A percentile compares a stretch with the other conserved stretches of the same genome.
These are phyloP conservation scores for Pilasporangium apinafurcum DNA, from an alignment of 352 stramenopile species.

Conservation along the genomic window DNA sequence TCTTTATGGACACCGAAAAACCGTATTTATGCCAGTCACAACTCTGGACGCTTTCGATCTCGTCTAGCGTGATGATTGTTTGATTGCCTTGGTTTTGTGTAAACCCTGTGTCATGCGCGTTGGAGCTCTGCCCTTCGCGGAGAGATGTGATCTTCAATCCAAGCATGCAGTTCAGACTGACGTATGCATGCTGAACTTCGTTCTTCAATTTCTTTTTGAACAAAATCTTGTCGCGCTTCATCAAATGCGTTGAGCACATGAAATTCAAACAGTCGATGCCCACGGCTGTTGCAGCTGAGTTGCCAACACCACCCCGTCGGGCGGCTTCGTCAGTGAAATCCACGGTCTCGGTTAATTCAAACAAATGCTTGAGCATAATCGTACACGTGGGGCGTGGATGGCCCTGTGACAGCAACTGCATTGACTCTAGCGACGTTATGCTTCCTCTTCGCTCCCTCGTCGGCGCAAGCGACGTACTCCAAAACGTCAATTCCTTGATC, in stretches of 20 bases:
- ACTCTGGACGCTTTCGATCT: slow-evolving; percentile 67
- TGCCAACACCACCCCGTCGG: slow-evolving; percentile 12
- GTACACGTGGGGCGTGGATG: slow-evolving; percentile 71
- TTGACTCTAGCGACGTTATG: slow-evolving; percentile 49
- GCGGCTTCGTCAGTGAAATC: slow-evolving; percentile 62
- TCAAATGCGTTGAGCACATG: slow-evolving; percentile 76
- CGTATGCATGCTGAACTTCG: slow-evolving; percentile 55
- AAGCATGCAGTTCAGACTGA: slow-evolving; percentile 87
- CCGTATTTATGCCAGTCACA: slow-evolving; percentile 70
- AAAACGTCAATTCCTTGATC: slow-evolving; percentile 82
- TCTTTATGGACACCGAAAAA: slow-evolving; percentile 67
- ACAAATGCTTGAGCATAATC: slow-evolving; percentile 75
- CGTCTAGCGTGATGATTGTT: slow-evolving; percentile 67
- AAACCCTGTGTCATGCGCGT: slow-evolving; percentile 38
- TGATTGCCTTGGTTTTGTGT: slow-evolving; percentile 57
- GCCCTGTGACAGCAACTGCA: slow-evolving; percentile 58
- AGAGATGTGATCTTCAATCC: slow-evolving; percentile 65
- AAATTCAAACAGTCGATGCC: slow-evolving; percentile 86
- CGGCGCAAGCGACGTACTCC: slow-evolving; percentile 42
- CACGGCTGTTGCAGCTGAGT: slow-evolving; percentile 37
- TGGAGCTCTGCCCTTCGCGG: slow-evolving; percentile 33
- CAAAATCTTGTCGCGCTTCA: slow-evolving; percentile 56
- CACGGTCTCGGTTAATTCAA: slow-evolving; percentile 79
- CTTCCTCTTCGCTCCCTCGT: slow-evolving; percentile 33
- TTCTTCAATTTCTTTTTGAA: slow-evolving; percentile 80